These are phyloP conservation scores for Termitomyces bulborhizus DNA, from an alignment of 768 basidiomycete species.

Conservation along the genomic window DNA sequence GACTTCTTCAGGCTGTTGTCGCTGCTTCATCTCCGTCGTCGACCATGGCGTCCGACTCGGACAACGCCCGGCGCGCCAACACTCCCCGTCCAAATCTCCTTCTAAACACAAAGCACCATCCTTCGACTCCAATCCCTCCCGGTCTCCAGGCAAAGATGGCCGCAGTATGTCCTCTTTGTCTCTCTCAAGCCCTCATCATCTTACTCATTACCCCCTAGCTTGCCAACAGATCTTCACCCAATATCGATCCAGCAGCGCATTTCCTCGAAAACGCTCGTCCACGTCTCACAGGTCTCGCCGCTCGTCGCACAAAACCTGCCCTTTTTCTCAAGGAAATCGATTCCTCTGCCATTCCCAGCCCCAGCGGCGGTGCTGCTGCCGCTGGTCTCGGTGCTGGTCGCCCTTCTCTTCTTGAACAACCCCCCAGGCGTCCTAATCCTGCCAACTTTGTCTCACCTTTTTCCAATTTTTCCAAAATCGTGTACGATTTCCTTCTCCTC, in stretches of 20 bases:
- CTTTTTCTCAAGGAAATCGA: constrained; percentile 64
- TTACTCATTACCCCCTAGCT: constrained; percentile 10
- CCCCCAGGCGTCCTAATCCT: constrained; percentile 27
- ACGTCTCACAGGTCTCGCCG: constrained; percentile 28
- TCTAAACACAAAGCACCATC: constrained; percentile 29
- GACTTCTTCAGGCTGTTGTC: too few relatives aligned
- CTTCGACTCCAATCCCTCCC: constrained; percentile 75
- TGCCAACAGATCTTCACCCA: constrained; percentile 28
- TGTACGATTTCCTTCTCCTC: constrained; percentile 38
- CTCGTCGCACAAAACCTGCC: constrained; percentile 44
- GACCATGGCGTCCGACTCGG: constrained; percentile 14
- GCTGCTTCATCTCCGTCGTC: constrained; percentile 10
- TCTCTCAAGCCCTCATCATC: neutral
- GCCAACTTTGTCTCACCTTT: constrained; percentile 70
- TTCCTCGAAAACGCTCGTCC: constrained; percentile 7
- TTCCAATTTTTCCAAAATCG: constrained; percentile 88
- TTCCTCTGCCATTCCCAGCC: constrained; percentile 31
- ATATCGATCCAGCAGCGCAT: constrained; percentile 30
- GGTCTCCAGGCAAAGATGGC: constrained; percentile 92
- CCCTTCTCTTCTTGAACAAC: constrained; percentile 37
- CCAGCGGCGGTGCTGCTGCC: constrained; percentile 49
- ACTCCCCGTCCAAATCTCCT: constrained; percentile 29
- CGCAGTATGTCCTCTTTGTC: constrained; percentile 42
- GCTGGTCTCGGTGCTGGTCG: constrained; percentile 71
- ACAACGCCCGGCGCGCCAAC: constrained; percentile 17